A percentile compares a stretch with the other conserved stretches of the same genome.
Evolutionary conservation across 2,329 filamentous ascomycete species (phyloP).

Genomic region (Colletotrichum eleusines): DNA sequence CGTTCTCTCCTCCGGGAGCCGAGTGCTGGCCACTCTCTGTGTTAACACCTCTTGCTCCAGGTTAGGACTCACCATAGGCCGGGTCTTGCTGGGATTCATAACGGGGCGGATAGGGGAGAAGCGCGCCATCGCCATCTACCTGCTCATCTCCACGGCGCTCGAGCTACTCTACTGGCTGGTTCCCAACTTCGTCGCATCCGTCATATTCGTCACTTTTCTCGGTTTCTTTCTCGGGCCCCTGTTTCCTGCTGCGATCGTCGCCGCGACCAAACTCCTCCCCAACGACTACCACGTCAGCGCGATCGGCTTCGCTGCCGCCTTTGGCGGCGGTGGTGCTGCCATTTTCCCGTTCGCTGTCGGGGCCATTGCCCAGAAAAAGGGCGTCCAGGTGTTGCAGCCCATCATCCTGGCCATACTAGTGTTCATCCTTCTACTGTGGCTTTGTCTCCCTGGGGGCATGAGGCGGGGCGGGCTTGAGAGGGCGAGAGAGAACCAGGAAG

Average conservation of each 20-base stretch:
- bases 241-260: constrained; percentile 81
- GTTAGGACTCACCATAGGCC: constrained; percentile 80
- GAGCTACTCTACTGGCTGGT: constrained; percentile 86
- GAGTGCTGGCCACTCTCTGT: background rate
- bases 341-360: constrained; percentile 75
- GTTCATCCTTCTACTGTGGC: constrained; percentile 60
- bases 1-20: background rate
- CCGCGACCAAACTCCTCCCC: constrained; percentile 80
- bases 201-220: constrained; percentile 76
- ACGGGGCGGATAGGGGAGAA: constrained; percentile 82
- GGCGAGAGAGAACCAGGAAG: constrained; percentile 53
- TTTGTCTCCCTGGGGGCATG: constrained; percentile 55
- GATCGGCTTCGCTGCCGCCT: constrained; percentile 83
- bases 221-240: constrained; percentile 86
- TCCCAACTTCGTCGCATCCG: constrained; percentile 79
- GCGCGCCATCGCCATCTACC: constrained; percentile 71
- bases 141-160: constrained; percentile 71
- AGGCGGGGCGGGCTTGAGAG: constrained; percentile 56
- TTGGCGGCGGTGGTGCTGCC: constrained; percentile 80
- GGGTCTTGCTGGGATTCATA: constrained; percentile 80
- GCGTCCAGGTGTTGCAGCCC: constrained; percentile 69
- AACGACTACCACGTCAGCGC: constrained; percentile 80
- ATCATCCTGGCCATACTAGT: constrained; percentile 63
- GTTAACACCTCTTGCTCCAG: constrained; percentile 5
- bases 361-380: constrained; percentile 71